Base-by-base conservation (phyloP, 2,329 filamentous ascomycete species). In the Lecanicillium sp. region DNA sequence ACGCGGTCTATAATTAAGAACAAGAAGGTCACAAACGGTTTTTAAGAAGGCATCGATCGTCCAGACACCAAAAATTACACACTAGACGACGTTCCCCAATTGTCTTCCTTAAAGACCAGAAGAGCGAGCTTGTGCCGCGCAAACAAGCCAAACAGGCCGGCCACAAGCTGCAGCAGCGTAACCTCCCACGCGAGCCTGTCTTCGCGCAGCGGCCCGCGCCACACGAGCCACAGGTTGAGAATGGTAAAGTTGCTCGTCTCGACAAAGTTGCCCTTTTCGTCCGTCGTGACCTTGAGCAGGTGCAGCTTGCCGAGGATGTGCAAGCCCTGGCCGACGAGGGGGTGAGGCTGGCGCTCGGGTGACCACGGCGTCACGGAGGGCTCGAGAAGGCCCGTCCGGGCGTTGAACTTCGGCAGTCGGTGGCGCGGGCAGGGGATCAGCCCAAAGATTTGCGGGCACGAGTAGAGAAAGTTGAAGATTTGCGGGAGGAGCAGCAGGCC, bases 391-490 rank as follows among this genome's bases (percentile, higher is more conserved):
- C 88, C 89, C 4, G 86, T 87, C 41, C 84, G 74, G 37, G 83
- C 76, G 61, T 94, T 94, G 72, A 95, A 95, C 42, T 77, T 79
- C 15, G 92, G 92, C 30, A 98, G 71, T 44, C 92, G 80, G 66
- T 98, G 92, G 51, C 92, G 81, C 22, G 92, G 92, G 58, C 92
- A 98, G 13, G 89, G 89, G 36, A 98, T 74, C 29, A 98, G 56
- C 40, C 84, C 82, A 60, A 96, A 95, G 36, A 98, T 72, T 59
- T 98, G 92, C 5, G 92, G 92, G 2, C 77, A 78, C 29, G 89
- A 96, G 68, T 97, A 98, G 48, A 90, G 57, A 58, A 97, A 97
- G 68, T 98, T 98, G 74, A 94, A 88, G 52, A 94, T 84, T 65
- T 98, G 92, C 12, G 92, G 92, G 29, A 95, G 72, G 49, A 98